Evolutionary conservation across 495 filamentous ascomycete genomes (phyloP).

Genomic region (Jackrogersella minutella): DNA sequence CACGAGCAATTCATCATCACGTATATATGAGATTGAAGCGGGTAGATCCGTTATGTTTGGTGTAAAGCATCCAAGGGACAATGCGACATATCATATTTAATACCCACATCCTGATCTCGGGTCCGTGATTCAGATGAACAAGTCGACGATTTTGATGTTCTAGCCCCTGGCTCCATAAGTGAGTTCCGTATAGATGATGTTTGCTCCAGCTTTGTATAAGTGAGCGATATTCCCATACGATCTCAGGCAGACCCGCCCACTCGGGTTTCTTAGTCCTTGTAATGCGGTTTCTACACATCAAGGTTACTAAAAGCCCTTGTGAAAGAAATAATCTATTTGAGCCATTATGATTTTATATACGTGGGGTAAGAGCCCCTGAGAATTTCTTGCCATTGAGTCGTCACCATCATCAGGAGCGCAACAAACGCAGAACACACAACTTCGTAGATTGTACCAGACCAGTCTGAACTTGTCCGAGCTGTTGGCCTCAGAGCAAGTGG

Average conservation of each 20-base stretch:
- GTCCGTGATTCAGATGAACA: neutral
- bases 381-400: neutral
- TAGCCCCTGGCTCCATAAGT: neutral
- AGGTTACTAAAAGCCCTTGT: too few species aligned
- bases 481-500: neutral
- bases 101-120: neutral
- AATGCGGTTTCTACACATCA: too few species aligned
- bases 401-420: neutral
- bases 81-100: too few species aligned
- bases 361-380: neutral
- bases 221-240: neutral
- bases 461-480: neutral
- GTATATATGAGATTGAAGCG: too few species aligned
- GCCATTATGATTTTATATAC: neutral
- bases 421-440: constrained; percentile 3
- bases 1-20: too few species aligned
- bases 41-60: too few species aligned
- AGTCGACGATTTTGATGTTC: too few species aligned
- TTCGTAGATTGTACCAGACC: neutral
- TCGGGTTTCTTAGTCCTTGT: too few species aligned
- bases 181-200: neutral
- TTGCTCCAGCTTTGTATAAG: neutral
- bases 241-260: neutral
- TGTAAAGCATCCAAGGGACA: too few species aligned
- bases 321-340: too few species aligned